A percentile compares a stretch with the other conserved stretches of the same genome.
phyloP scores from a whole-genome alignment of 495 filamentous ascomycete genomes.

The Ramalina peruviana region DNA sequence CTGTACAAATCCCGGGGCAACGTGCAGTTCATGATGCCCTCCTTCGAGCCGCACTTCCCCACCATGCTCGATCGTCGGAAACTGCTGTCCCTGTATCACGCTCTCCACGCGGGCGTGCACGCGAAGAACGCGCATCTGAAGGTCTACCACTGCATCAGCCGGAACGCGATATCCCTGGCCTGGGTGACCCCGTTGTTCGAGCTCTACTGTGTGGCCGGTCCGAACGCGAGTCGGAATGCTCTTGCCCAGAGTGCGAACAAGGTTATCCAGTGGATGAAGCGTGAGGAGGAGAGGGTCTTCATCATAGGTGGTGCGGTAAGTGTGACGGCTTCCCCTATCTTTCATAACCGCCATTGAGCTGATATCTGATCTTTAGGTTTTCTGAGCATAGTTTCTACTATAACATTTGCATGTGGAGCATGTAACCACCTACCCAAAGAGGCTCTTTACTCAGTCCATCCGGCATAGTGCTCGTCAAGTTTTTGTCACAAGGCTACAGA shows the following conservation, averaged over 20 bases:
- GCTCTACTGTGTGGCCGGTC: slow-evolving; percentile 83
- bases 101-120: slow-evolving; percentile 71
- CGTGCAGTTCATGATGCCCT: slow-evolving; percentile 89
- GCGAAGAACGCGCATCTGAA: slow-evolving; percentile 71
- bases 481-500: too few relatives aligned
- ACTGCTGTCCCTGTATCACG: slow-evolving; percentile 72
- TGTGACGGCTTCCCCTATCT: background rate
- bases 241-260: slow-evolving; percentile 76
- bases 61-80: slow-evolving; percentile 51
- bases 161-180: slow-evolving; percentile 62
- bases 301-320: slow-evolving; percentile 84
- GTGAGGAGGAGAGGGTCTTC: slow-evolving; percentile 86
- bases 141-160: slow-evolving; percentile 63
- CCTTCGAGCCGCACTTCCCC: slow-evolving; percentile 57
- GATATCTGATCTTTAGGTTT: slow-evolving; percentile 2
- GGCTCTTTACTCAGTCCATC: too few relatives aligned
- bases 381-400: background rate
- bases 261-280: slow-evolving; percentile 75
- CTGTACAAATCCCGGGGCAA: slow-evolving; percentile 86
- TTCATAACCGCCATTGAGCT: background rate
- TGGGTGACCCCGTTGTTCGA: slow-evolving; percentile 89
- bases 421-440: too few relatives aligned
- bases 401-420: too few relatives aligned
- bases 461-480: too few relatives aligned
- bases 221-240: slow-evolving; percentile 57